A percentile compares a stretch with the other conserved stretches of the same genome.
phyloP scores from a whole-genome alignment of 768 basidiomycete genomes.

The Leucocoprinus birnbaumii region DNA sequence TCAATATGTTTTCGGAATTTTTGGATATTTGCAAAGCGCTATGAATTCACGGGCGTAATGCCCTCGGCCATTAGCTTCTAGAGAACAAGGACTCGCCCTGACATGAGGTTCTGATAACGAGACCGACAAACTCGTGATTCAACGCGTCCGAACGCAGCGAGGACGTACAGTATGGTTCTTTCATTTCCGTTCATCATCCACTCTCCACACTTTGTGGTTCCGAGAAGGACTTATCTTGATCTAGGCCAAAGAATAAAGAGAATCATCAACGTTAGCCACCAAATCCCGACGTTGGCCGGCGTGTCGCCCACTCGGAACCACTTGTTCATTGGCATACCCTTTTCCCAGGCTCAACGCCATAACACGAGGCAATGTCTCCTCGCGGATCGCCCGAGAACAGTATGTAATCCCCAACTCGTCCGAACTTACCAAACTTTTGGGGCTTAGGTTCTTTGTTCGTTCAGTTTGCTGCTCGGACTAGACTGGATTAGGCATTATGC shows the following conservation, averaged over 20 bases:
- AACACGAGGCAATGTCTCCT: background rate
- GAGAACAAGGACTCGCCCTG: no score
- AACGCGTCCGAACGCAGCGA: background rate
- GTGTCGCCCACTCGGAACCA: slow-evolving; percentile 1
- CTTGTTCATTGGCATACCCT: background rate
- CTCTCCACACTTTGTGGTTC: background rate
- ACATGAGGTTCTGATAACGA: background rate
- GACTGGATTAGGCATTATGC: background rate
- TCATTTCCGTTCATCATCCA: background rate
- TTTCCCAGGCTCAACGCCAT: slow-evolving; percentile 3
- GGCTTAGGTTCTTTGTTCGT: background rate
- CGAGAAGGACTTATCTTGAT: slow-evolving; percentile 6
- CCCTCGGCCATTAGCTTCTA: no score
- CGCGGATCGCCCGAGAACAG: background rate
- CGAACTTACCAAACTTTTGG: background rate
- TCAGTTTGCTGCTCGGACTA: background rate
- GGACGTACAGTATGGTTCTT: background rate
- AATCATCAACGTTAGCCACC: background rate
- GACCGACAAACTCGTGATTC: background rate
- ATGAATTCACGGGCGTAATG: no score
- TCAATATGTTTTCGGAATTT: background rate
- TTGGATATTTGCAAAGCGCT: background rate
- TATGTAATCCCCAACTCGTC: no score
- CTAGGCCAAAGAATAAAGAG: background rate
- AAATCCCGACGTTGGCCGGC: background rate